Evolutionary conservation across 192 early-diverging fungal species (phyloP), one percentile per base, ranked within the genome.

Genomic region (Backusella luteola): DNA sequence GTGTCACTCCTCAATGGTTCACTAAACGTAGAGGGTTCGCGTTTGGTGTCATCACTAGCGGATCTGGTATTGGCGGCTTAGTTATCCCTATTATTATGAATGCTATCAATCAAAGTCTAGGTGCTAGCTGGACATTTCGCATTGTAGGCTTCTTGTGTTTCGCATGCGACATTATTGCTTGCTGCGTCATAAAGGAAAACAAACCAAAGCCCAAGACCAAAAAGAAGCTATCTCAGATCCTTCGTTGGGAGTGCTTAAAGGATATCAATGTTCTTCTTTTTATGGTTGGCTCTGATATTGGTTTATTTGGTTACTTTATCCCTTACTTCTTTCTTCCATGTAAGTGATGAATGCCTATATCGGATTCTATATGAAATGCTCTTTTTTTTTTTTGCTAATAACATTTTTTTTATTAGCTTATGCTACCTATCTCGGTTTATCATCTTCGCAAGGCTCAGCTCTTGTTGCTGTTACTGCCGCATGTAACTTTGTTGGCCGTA

Each of bases 31-130:
- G 89, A 63, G 89, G 86, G 0, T 66, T 88, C 26, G 90, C 90
- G 0, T 70, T 86, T 0, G 90, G 90, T 15, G 80, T 86, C 44
- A 84, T 86, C 32, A 81, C 83, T 35, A 73, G 91, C 35, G 94
- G 94, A 0, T 84, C 87, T 17, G 94, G 94, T n/a, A 77, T 92
- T 67, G 94, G 94, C 53, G 93, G 92, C 3, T 79, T 94, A 6
- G 83, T 86, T 15, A 81, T 92, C 71, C 82, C 88, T 3, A 84
- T 87, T 19, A 79, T 93, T 34, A 84, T 85, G 71, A 87, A 85
- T 26, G 34, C 77, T 46, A 83, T 93, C 29, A 83, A 94, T 29
- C 79, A 82, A 41, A 73, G 53, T 7, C 46, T 91, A 19, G 93
- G 90, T 3, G 77, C 84, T 29, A 66, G 71, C 4, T 91, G 90